These are phyloP conservation scores for Sphenostylis stenocarpa DNA, from an alignment of 306 rosid species.

Conservation along the genomic window DNA sequence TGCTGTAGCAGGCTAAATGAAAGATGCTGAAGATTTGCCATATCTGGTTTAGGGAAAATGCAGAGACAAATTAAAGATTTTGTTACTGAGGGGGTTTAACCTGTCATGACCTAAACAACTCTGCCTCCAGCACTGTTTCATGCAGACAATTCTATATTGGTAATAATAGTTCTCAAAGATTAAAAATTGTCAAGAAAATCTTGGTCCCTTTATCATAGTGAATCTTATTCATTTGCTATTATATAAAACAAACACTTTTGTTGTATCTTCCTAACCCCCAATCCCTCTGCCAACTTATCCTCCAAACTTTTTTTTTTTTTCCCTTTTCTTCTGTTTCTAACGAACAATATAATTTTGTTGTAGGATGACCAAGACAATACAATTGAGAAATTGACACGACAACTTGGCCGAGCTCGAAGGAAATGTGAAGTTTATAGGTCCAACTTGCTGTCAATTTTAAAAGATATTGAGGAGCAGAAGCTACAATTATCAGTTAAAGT, in stretches of 20 bases:
- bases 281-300: background rate
- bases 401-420: slow-evolving; percentile 41
- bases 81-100: background rate
- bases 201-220: background rate
- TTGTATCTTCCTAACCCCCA: too few relatives aligned
- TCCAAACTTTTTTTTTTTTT: background rate
- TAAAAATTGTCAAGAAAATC: background rate
- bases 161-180: background rate
- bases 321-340: slow-evolving; percentile 16
- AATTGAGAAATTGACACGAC: slow-evolving; percentile 45
- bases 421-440: slow-evolving; percentile 56
- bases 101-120: too few relatives aligned
- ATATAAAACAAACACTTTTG: background rate
- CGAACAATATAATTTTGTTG: slow-evolving; percentile 7
- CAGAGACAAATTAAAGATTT: background rate
- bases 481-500: slow-evolving; percentile 51
- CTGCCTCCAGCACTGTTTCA: too few relatives aligned
- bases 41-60: background rate
- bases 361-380: slow-evolving; percentile 51
- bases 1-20: background rate
- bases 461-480: slow-evolving; percentile 56
- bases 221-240: background rate
- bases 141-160: background rate
- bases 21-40: background rate
- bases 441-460: slow-evolving; percentile 50